Base-by-base conservation (phyloP, 1,284 basidiomycete genomes). In the Paramarasmius palmivorus region DNA sequence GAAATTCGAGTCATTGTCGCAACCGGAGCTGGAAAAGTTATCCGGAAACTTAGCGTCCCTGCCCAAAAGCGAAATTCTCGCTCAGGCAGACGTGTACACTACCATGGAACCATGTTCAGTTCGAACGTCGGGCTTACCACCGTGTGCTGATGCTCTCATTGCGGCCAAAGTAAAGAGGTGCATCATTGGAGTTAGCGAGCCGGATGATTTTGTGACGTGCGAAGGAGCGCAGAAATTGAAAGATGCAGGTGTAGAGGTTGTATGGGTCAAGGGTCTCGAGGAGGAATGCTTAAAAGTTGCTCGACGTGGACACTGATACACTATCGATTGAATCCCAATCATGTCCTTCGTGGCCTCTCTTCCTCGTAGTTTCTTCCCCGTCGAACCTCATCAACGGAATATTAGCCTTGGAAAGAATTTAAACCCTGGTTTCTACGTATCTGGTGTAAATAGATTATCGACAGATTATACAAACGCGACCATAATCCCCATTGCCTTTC, bases 91-190 rank as follows among this genome's bases (percentile, higher is more conserved):
- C 63, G 83, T 94, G 55, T 99, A 96, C 66, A 97, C 95, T 0
- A 99, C 96, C 0, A 86, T 99, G 80, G 97, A 99, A 67, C 97
- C 97, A 10, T 99, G 97, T 68, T 96, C 93, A 2, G 72, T 92
- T 26, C 81, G 97, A 51, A 90, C 93, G 9, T 95, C 92, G 1
- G 95, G 95, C 1, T 79, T 97, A 34, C 72, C 85, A 0, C 88
- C 94, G 0, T 99, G 97, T 67, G 88, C 92, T 12, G 83, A 95
- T 60, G 91, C 92, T 12, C 83, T 99, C 50, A 84, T 98, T 38
- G 74, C 76, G 12, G 86, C 88, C 2, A 75, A 79, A 47, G 78
- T 98, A 46, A 79, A 74, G 49, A 77, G 86, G 10, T 95, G 97
- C 57, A 88, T 90, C 65, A 90, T 98, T 53, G 97, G 96, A 7